Evolutionary conservation across 768 basidiomycete species (phyloP).

Genomic region (Ramaria rubella): DNA sequence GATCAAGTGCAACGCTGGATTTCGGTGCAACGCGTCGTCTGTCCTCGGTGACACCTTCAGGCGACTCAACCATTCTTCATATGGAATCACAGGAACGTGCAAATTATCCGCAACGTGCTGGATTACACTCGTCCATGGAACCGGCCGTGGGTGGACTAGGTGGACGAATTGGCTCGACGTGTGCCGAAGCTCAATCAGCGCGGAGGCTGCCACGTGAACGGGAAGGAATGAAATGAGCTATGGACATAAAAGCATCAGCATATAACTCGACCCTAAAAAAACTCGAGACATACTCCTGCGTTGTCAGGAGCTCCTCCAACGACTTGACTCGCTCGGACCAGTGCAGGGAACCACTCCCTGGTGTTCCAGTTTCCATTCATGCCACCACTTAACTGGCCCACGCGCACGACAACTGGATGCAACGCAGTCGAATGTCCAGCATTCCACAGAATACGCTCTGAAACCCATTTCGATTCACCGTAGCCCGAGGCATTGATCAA

Average conservation of each 20-base stretch:
- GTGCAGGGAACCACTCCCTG: conserved; percentile 23
- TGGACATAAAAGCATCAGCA: background rate
- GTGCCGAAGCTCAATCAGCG: conserved; percentile 32
- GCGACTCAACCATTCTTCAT: too few relatives aligned
- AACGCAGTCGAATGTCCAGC: conserved; percentile 13
- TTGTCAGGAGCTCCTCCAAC: background rate
- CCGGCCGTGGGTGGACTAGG: too few relatives aligned
- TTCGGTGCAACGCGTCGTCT: too few relatives aligned
- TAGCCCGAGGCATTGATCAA: conserved; percentile 5
- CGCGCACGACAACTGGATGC: conserved; percentile 22
- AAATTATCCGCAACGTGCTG: conserved; percentile 14
- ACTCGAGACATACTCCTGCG: conserved; percentile 3
- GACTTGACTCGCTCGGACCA: conserved; percentile 7
- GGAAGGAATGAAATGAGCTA: conserved; percentile 14
- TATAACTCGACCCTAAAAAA: background rate
- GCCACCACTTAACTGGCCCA: conserved; percentile 34
- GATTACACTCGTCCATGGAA: conserved; percentile 32
- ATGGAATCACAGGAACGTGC: conserved; percentile 27
- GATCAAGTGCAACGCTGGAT: conserved; percentile 25
- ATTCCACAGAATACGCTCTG: too few relatives aligned
- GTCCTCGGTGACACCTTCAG: too few relatives aligned
- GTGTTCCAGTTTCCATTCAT: too few relatives aligned
- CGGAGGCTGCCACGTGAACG: conserved; percentile 26
- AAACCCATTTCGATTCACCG: conserved; percentile 25
- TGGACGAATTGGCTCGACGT: too few relatives aligned